Percentiles rank a stretch among this genome's conserved stretches.
Conservation (phyloP, 2,329 filamentous ascomycete species). For the Microsporum ferrugineum region DNA sequence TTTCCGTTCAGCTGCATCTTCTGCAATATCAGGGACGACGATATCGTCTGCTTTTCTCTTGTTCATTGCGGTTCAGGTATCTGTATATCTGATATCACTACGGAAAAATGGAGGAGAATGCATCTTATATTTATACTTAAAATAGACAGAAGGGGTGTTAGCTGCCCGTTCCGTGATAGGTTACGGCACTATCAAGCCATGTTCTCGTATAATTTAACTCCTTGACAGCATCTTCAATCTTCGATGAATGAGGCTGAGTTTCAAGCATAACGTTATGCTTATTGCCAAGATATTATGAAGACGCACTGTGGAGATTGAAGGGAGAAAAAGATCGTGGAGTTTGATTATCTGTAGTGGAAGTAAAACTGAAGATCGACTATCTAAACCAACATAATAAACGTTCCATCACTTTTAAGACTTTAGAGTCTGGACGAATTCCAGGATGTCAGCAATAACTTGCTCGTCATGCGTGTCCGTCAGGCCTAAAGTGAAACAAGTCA, state of each 20-base stretch:
- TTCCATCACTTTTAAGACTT: neutral
- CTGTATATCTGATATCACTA: neutral
- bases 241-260: neutral
- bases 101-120: neutral
- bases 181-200: neutral
- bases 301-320: neutral
- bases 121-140: neutral
- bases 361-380: neutral
- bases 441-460: conserved; percentile 3
- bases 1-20: conserved; percentile 43
- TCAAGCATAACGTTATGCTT: conserved; percentile 8
- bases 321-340: neutral
- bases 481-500: neutral
- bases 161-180: neutral
- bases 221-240: neutral
- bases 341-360: neutral
- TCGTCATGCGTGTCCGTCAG: conserved; percentile 4
- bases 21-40: conserved; percentile 38
- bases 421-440: conserved; percentile 1
- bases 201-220: neutral
- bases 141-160: neutral
- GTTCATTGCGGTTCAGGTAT: conserved; percentile 1
- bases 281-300: neutral
- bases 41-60: conserved; percentile 21
- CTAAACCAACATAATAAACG: neutral